Evolutionary conservation across 805 yeast genomes (phyloP).

Genomic region (Candida verbasci): DNA sequence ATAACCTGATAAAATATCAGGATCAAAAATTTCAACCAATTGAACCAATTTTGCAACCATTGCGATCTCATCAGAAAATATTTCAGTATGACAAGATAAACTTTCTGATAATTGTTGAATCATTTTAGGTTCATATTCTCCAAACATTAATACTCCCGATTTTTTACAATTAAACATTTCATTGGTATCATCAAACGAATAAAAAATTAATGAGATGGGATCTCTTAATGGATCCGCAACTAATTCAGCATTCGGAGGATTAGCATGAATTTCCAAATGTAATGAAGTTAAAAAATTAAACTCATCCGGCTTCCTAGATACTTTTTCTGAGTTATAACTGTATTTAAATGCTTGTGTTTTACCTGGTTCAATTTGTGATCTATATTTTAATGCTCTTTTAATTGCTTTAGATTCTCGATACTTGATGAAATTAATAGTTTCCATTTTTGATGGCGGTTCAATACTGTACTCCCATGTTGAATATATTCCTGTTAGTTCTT

Average conservation of each 20-base stretch:
- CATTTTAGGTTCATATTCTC: background rate
- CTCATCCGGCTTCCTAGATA: slow-evolving; percentile 31
- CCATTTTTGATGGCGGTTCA: slow-evolving; percentile 45
- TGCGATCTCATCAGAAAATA: slow-evolving; percentile 50
- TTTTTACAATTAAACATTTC: slow-evolving; percentile 11
- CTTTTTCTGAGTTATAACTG: slow-evolving; percentile 32
- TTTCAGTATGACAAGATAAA: slow-evolving; percentile 9
- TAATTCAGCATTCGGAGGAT: slow-evolving; percentile 37
- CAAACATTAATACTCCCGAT: slow-evolving; percentile 13
- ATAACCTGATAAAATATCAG: slow-evolving; percentile 83
- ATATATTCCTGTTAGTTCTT: background rate
- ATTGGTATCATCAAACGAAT: slow-evolving; percentile 49
- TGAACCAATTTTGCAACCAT: slow-evolving; percentile 54
- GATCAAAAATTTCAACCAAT: slow-evolving; percentile 63
- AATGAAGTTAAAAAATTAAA: slow-evolving; percentile 53
- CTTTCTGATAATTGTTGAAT: background rate
- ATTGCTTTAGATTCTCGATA: slow-evolving; percentile 11
- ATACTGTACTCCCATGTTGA: slow-evolving; percentile 42
- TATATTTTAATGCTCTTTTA: slow-evolving; percentile 13
- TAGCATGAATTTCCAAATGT: slow-evolving; percentile 64
- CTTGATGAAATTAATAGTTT: slow-evolving; percentile 33
- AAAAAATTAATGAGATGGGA: slow-evolving; percentile 54
- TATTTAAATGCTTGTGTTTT: slow-evolving; percentile 39
- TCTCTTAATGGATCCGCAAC: slow-evolving; percentile 50
- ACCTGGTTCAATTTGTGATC: slow-evolving; percentile 51